These are phyloP conservation scores for Mycena kentingensis DNA, from an alignment of 768 basidiomycete species.

Conservation along the genomic window DNA sequence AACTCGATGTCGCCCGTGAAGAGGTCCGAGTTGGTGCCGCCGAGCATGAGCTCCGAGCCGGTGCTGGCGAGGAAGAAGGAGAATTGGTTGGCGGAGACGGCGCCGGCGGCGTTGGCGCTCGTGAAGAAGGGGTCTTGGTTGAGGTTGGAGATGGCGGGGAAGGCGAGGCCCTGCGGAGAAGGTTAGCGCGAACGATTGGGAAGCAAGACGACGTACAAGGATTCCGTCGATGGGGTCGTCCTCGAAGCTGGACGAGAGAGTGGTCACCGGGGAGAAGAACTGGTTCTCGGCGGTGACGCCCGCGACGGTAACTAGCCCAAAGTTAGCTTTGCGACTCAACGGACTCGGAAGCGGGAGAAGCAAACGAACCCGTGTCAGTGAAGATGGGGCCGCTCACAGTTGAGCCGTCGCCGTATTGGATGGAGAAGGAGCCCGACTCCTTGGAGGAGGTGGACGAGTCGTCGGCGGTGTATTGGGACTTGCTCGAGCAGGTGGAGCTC, in stretches of 20 bases:
- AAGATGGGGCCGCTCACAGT: slow-evolving; percentile 39
- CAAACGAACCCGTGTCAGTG: slow-evolving; percentile 11
- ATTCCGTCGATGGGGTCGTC: slow-evolving; percentile 18
- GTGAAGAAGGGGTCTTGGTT: slow-evolving; percentile 39
- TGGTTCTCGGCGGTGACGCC: slow-evolving; percentile 23
- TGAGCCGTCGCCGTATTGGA: slow-evolving; percentile 49
- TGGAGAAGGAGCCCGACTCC: slow-evolving; percentile 33
- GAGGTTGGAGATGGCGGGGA: slow-evolving; percentile 35
- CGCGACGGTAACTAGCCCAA: slow-evolving; percentile 25
- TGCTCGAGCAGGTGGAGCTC: slow-evolving; percentile 27
- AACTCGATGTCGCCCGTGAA: slow-evolving; percentile 48
- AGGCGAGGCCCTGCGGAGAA: slow-evolving; percentile 34
- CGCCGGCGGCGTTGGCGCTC: slow-evolving; percentile 38
- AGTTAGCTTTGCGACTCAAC: slow-evolving; percentile 37
- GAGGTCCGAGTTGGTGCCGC: slow-evolving; percentile 45
- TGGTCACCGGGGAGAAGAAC: slow-evolving; percentile 35
- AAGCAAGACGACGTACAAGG: slow-evolving; percentile 27
- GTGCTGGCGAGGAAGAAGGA: slow-evolving; percentile 43
- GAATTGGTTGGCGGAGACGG: slow-evolving; percentile 38
- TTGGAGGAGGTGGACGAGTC: slow-evolving; percentile 31
- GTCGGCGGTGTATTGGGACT: slow-evolving; percentile 31
- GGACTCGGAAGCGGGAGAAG: slow-evolving; percentile 10
- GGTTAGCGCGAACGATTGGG: slow-evolving; percentile 14
- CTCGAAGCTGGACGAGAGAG: slow-evolving; percentile 29
- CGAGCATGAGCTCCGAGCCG: slow-evolving; percentile 51